Evolutionary conservation across 208 protist genomes (phyloP).

Genomic region (Porcisia deanei): DNA sequence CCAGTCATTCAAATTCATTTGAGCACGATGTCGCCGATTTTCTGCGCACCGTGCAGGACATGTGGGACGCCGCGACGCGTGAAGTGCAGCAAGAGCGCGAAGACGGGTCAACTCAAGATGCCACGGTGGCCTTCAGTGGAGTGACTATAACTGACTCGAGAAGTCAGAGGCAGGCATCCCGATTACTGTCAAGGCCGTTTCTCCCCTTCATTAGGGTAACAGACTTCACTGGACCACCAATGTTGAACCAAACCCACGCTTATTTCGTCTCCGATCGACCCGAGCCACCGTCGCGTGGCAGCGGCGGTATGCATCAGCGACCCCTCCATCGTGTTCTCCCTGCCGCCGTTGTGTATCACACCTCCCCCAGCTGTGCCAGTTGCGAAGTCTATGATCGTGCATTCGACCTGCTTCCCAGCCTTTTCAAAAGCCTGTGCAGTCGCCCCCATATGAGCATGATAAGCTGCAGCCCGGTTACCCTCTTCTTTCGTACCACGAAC

Average conservation of each 20-base stretch:
- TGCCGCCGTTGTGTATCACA: constrained; percentile 46
- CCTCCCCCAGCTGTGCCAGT: constrained; percentile 31
- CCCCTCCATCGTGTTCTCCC: constrained; percentile 35
- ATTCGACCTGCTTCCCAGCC: constrained; percentile 59
- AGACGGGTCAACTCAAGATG: background rate
- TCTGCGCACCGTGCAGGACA: constrained; percentile 27
- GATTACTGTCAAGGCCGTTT: background rate
- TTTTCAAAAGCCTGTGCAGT: constrained; percentile 56
- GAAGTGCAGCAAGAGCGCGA: constrained; percentile 1
- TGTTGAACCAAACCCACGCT: background rate
- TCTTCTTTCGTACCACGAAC: constrained; percentile 45
- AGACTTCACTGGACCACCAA: background rate
- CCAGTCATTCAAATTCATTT: background rate
- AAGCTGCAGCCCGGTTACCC: constrained; percentile 64
- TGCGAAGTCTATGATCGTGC: constrained; percentile 41
- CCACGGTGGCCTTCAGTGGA: background rate
- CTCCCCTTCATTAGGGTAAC: constrained; percentile 7
- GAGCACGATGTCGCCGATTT: constrained; percentile 17
- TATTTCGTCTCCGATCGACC: background rate
- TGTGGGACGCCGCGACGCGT: constrained; percentile 35
- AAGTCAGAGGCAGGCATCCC: background rate
- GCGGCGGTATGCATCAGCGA: constrained; percentile 14
- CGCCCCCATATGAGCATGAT: constrained; percentile 41
- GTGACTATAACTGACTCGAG: constrained; percentile 1
- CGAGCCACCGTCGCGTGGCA: constrained; percentile 6